These are phyloP conservation scores for Erythrophleum ivorense DNA, from an alignment of 331 rosid species.

Conservation along the genomic window DNA sequence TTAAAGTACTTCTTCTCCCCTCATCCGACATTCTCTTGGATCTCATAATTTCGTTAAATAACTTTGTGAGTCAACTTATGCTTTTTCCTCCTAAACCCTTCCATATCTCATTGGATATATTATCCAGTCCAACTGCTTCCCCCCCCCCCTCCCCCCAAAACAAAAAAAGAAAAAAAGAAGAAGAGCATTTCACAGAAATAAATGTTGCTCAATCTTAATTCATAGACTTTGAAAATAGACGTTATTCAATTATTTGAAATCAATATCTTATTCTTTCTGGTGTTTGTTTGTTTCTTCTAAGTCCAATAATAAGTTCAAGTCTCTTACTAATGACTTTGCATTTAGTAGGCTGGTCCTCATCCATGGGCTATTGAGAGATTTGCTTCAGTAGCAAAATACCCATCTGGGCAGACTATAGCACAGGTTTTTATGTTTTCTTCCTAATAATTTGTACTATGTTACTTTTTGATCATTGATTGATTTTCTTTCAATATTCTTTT, in stretches of 20 bases:
- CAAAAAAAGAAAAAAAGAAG: too few relatives aligned
- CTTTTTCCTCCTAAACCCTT: too few relatives aligned
- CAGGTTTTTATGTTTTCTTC: constrained; percentile 62
- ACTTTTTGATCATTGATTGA: constrained; percentile 16
- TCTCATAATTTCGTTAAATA: too few relatives aligned
- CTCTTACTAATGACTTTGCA: constrained; percentile 33
- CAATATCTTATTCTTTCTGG: constrained; percentile 22
- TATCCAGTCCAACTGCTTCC: too few relatives aligned
- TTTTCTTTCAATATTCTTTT: constrained; percentile 21
- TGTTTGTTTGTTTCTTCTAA: constrained; percentile 11
- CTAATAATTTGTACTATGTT: constrained; percentile 5
- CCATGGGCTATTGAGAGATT: constrained; percentile 92
- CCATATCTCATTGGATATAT: too few relatives aligned
- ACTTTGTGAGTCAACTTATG: too few relatives aligned
- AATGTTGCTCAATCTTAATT: constrained; percentile 11
- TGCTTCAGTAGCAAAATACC: constrained; percentile 85
- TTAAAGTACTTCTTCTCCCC: too few relatives aligned
- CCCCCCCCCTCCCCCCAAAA: too few relatives aligned
- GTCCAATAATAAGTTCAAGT: constrained; percentile 32
- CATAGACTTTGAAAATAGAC: constrained; percentile 5
- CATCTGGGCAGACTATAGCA: constrained; percentile 75
- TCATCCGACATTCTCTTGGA: too few relatives aligned
- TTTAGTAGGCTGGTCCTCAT: constrained; percentile 88
- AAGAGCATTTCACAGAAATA: constrained; percentile 22
- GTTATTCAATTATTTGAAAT: constrained; percentile 31